Evolutionary conservation across 805 yeast genomes (phyloP).

Genomic region (Candida railenensis): DNA sequence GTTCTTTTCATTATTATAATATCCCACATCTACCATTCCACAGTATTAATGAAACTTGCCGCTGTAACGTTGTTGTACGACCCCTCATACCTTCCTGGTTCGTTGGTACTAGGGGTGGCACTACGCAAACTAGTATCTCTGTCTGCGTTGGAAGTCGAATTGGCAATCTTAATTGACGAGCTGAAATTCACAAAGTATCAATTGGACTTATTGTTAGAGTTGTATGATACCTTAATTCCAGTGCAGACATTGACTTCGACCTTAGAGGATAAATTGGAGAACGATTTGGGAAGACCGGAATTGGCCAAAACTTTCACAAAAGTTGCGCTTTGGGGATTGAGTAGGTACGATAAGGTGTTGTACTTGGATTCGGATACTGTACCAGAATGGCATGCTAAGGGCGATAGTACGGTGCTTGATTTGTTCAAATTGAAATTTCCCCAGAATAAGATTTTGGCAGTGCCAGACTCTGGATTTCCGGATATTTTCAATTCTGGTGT

Average conservation of each 20-base stretch:
- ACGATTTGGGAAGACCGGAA: slow-evolving; percentile 51
- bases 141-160: slow-evolving; percentile 9
- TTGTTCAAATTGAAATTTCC: slow-evolving; percentile 25
- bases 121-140: slow-evolving; percentile 16
- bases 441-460: slow-evolving; percentile 43
- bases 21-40: not conserved
- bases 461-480: slow-evolving; percentile 90
- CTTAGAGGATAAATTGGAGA: slow-evolving; percentile 22
- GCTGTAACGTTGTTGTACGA: slow-evolving; percentile 50
- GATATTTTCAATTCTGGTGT: slow-evolving; percentile 86
- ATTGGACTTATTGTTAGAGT: slow-evolving; percentile 19
- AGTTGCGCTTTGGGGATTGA: slow-evolving; percentile 53
- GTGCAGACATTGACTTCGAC: slow-evolving; percentile 23
- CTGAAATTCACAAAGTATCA: slow-evolving; percentile 25
- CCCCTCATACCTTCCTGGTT: slow-evolving; percentile 56
- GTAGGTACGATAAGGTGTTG: slow-evolving; percentile 43
- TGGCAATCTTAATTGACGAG: slow-evolving; percentile 36
- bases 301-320: slow-evolving; percentile 55
- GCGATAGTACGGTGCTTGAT: slow-evolving; percentile 23
- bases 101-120: slow-evolving; percentile 48
- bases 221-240: slow-evolving; percentile 32
- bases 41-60: slow-evolving; percentile 37
- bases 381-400: slow-evolving; percentile 25
- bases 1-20: not conserved
- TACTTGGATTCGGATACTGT: slow-evolving; percentile 68